Base-by-base conservation (phyloP, 1,284 basidiomycete species). In the Papiliotrema laurentii region DNA sequence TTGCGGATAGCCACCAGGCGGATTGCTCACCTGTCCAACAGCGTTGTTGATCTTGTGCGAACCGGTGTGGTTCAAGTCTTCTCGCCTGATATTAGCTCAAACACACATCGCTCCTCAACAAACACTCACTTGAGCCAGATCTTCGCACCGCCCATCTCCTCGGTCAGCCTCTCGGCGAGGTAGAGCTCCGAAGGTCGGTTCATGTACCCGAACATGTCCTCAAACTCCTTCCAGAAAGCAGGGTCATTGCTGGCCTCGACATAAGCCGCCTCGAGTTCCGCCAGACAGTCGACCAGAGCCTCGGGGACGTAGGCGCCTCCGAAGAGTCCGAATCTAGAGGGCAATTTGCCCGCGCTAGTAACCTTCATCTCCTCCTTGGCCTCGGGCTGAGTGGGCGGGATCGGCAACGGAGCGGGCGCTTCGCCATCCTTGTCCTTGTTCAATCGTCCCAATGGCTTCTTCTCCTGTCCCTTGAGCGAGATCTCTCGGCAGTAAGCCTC, bases 1-100 rank as follows among this genome's bases (percentile, higher is more conserved):
- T 35, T 13, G 19, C 19, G 25, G 24, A 14, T 4, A 28, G 6
- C 3, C 4, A 3, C 11, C 18, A 11, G 33, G 31, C 13, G 46
- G 24, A 24, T 18, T 14, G 61, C 74, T 55, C 55, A 76, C 86
- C 79, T 92, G 91, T 34, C 91, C 91, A 52, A 96, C 83, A 16
- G 90, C 91, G 66, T 96, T 96, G 74, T 94, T 93, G 68, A 97
- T 94, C 74, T 97, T 97, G 75, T 97, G 92, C 14, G 91, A 96
- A 25, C 92, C 92, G 0, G 93, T 97, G 69, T 97, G 92, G 71
- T 96, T 97, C 55, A 78, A 56, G 55, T 75, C 74, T 57, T 75
- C 74, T 47, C 74, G 68, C 55, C 65, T 71, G 38, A 49, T 16
- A 16, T 49, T 53, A 43, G 57, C 51, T 30, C 40, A 42, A 45